phyloP scores from a whole-genome alignment of 345 rosid species.

The Psidium friedrichsthalianum region DNA sequence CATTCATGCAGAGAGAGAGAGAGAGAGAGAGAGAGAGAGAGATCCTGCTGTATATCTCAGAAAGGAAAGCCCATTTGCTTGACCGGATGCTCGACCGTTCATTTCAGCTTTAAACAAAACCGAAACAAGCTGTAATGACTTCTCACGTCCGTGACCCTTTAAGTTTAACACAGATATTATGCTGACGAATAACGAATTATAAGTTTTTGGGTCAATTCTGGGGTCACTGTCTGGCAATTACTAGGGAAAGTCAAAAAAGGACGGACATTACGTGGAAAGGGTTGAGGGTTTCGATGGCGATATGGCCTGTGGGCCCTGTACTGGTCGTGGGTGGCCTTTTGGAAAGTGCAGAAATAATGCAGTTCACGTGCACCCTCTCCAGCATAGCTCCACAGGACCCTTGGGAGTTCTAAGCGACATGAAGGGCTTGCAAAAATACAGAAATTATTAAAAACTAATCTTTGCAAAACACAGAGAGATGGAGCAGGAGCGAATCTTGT shows the following conservation, averaged over 20 bases:
- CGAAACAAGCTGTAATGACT: background rate
- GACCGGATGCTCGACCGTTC: background rate
- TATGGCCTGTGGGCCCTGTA: too few relatives aligned
- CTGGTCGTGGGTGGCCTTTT: background rate
- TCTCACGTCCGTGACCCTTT: background rate
- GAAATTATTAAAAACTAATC: background rate
- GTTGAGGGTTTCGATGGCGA: background rate
- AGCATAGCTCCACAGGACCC: constrained; percentile 3
- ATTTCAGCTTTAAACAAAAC: background rate
- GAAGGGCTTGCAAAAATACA: background rate
- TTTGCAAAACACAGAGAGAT: background rate
- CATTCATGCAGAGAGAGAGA: background rate
- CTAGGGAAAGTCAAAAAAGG: background rate
- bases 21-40: background rate
- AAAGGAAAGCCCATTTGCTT: background rate
- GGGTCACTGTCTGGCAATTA: background rate
- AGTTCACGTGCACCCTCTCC: constrained; percentile 1
- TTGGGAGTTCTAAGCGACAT: background rate
- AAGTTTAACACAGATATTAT: background rate
- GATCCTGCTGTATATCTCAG: background rate
- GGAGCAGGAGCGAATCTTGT: background rate
- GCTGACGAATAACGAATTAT: background rate
- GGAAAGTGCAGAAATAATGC: background rate
- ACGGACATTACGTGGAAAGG: background rate
- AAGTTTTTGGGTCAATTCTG: background rate